Base-by-base conservation (phyloP, 768 basidiomycete species). In the Naganishia kalamii region DNA sequence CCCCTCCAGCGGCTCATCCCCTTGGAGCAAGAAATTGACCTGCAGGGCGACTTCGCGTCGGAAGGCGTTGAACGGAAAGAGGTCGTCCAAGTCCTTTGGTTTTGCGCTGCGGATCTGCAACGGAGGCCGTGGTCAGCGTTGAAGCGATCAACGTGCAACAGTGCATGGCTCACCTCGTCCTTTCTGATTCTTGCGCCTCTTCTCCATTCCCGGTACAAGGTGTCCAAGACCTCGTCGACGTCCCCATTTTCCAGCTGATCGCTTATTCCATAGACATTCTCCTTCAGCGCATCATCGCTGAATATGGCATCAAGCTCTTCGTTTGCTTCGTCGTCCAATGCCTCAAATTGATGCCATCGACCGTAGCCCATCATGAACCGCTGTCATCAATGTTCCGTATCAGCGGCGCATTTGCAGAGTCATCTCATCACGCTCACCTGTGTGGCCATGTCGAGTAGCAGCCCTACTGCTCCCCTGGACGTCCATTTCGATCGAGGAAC, bases 351-450 rank as follows among this genome's bases (percentile, higher is more conserved):
- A 12, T 19, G 2, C 54, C 54, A 57, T 40, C 54, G 33, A 4
- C 21, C 37, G 37, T 40, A 57, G 37, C 54, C 54, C 54, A 57
- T 57, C 37, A 57, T 41, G 13, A 57, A 57, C 5, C 54, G 54
- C 54, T 57, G 40, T 12, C 6, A 35, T 2, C 23, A 23, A 27
- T 4, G 17, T n/a, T 10, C 10, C 32, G 12, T 23, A 40, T 57
- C 10, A 57, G 54, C 37, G 6, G 10, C 23, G n/a, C 2, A 15
- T 29, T 13, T n/a, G 4, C 21, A 12, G 7, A 10, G 10, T 7
- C 21, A 1, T 11, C 21, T 6, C 23, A n/a, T 27, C 54, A 35
- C 37, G 37, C 54, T 41, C 19, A 57, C 54, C 54, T 57, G 54
- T 2, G 54, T 57, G 7, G 54, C 54, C 54, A 57, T 40, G 19